Base-by-base conservation (phyloP, 495 filamentous ascomycete species). In the Cercophora sp. region DNA sequence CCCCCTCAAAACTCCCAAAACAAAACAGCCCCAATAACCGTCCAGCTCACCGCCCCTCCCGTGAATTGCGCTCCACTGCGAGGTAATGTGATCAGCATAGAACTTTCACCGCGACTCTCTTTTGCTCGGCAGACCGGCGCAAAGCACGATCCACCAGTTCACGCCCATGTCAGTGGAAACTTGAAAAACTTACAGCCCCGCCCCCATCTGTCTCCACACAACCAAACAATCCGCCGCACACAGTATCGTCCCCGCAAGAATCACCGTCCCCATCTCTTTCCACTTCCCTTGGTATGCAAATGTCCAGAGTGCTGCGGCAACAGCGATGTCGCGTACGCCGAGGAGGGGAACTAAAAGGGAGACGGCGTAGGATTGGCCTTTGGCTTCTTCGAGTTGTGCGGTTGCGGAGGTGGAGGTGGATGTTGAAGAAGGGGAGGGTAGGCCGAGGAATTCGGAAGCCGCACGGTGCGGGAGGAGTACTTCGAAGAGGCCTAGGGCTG, bases 11-110 rank as follows among this genome's bases (percentile, higher is more conserved):
- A 35, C 31, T 25, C n/a, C n/a, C n/a, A 16, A 23, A 6, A 16
- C 46, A 48, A 35, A 16, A 48, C 46, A 13, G 11, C 11, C n/a
- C 46, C 46, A 15, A 48, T 48, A 20, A 48, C 31, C n/a, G 46
- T 48, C 46, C 46, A 48, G 8, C 46, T 23, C 32, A 25, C 46
- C 32, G 46, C 46, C 19, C 19, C 46, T 2, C 9, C 31, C 32
- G 32, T 10, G 16, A 48, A 36, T 35, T 25, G 20, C 19, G 46
- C 19, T 16, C 46, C 46, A n/a, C 46, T 48, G 22, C 16, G n/a
- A n/a, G n/a, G n/a, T n/a, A 13, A 47, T 5, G 4, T 11, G 18
- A 19, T 47, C 26, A 47, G 43, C 26, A 32, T 29, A 27, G 11
- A 24, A 23, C 20, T 20, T 43, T 20, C 8, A 9, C 5, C 10